A percentile compares a stretch with the other conserved stretches of the same genome.
Conservation (phyloP, 2,329 filamentous ascomycete genomes). For the Verticillium tricorpus region DNA sequence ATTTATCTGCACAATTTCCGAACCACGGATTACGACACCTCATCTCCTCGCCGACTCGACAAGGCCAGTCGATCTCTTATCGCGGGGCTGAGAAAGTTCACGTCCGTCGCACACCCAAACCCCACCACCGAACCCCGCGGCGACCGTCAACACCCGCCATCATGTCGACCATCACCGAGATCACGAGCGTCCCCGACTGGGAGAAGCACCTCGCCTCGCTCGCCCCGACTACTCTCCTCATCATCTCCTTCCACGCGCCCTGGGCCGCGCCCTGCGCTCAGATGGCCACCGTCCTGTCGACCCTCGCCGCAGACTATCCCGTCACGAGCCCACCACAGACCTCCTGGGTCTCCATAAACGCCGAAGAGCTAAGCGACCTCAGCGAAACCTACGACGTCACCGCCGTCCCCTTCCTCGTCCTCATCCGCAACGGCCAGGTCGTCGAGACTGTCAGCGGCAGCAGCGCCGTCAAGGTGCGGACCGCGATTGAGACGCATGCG, state of each 20-base stretch:
- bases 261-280: slow-evolving; percentile 96
- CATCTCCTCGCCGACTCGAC: not conserved
- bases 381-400: slow-evolving; percentile 92
- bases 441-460: slow-evolving; percentile 86
- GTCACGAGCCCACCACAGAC: slow-evolving; percentile 60
- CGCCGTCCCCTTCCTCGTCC: slow-evolving; percentile 86
- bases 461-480: slow-evolving; percentile 79
- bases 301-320: slow-evolving; percentile 83
- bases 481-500: slow-evolving; percentile 79
- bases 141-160: slow-evolving; percentile 13
- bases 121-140: not conserved
- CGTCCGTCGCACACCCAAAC: not conserved
- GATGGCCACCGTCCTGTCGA: slow-evolving; percentile 82
- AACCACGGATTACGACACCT: not conserved
- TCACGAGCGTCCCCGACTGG: slow-evolving; percentile 72
- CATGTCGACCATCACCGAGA: slow-evolving; percentile 76
- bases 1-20: not conserved
- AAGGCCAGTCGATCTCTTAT: not conserved
- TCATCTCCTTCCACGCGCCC: slow-evolving; percentile 92
- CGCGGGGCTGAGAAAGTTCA: not conserved
- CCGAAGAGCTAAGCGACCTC: slow-evolving; percentile 88
- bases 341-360: slow-evolving; percentile 86
- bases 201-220: slow-evolving; percentile 61
- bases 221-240: slow-evolving; percentile 65
- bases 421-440: slow-evolving; percentile 69